Evolutionary conservation across 495 filamentous ascomycete genomes (phyloP).

Genomic region (Mytilinidion resinicola): DNA sequence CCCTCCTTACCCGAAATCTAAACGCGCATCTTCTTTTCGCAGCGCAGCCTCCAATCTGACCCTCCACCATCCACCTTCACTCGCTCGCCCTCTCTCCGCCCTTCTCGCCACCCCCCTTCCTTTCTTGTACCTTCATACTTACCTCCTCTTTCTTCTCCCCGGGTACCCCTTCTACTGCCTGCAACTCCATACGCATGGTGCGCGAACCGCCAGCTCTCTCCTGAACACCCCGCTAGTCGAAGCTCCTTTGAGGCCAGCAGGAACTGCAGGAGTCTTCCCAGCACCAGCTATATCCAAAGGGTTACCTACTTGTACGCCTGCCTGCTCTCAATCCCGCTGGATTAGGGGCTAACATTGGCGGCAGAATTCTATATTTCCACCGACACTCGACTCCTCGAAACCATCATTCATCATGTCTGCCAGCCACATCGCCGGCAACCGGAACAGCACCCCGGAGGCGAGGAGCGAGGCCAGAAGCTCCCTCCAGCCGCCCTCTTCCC

Average conservation of each 20-base stretch:
- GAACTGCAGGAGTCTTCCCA: conserved; percentile 72
- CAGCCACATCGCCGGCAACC: conserved; percentile 65
- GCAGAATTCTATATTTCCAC: conserved; percentile 20
- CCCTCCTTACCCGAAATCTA: background rate
- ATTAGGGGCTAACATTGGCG: background rate
- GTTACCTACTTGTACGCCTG: conserved; percentile 10
- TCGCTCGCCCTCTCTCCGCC: conserved; percentile 5
- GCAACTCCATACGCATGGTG: conserved; percentile 1
- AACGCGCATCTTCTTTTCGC: background rate
- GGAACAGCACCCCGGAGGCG: conserved; percentile 95
- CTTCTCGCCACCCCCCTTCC: conserved; percentile 10
- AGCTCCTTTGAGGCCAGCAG: conserved; percentile 87
- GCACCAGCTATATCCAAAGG: conserved; percentile 8
- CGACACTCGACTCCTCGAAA: background rate
- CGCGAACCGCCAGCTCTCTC: conserved; percentile 6
- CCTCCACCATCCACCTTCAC: conserved; percentile 3
- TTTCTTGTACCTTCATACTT: conserved; percentile 27
- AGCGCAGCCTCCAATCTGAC: conserved; percentile 1
- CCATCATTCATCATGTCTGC: conserved; percentile 50
- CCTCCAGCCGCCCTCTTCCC: conserved; percentile 81
- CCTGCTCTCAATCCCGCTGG: background rate
- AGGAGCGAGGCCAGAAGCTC: conserved; percentile 64
- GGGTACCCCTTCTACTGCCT: background rate
- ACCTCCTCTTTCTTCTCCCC: conserved; percentile 12
- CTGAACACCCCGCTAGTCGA: conserved; percentile 23